phyloP scores from a whole-genome alignment of 2,329 filamentous ascomycete species.

The Cercospora sojina region DNA sequence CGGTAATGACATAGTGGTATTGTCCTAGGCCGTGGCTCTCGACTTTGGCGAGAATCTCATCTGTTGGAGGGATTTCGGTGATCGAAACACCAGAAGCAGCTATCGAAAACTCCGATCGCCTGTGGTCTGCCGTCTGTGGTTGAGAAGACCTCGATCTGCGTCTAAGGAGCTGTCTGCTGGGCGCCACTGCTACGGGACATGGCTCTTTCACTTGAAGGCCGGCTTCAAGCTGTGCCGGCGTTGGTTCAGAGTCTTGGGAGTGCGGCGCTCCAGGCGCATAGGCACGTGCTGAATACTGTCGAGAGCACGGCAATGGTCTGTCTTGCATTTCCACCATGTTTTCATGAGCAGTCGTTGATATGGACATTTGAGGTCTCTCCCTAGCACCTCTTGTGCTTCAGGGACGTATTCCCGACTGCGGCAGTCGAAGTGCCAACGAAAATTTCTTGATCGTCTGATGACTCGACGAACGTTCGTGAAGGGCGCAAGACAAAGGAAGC shows the following conservation, averaged over 20 bases:
- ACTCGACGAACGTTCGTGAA: not conserved
- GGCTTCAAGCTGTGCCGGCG: slow-evolving; percentile 10
- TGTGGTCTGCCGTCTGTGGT: not conserved
- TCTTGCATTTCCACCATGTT: not conserved
- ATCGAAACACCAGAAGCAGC: slow-evolving; percentile 13
- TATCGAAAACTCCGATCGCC: slow-evolving; percentile 3
- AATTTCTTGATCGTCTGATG: not conserved
- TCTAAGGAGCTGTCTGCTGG: not conserved
- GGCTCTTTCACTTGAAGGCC: slow-evolving; percentile 2
- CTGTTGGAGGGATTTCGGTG: slow-evolving; percentile 6
- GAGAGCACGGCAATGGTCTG: not conserved
- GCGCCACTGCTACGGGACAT: slow-evolving; percentile 1
- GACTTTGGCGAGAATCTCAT: slow-evolving; percentile 3
- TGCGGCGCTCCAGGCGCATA: slow-evolving; percentile 5
- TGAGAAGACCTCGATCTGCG: not conserved
- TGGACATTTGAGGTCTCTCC: not conserved
- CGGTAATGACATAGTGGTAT: slow-evolving; percentile 1
- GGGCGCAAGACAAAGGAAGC: not conserved
- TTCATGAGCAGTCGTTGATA: not conserved
- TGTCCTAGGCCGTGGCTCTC: slow-evolving; percentile 12
- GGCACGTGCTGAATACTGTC: slow-evolving; percentile 3
- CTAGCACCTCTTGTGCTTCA: not conserved
- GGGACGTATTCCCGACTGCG: not conserved
- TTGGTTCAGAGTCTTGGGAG: not conserved
- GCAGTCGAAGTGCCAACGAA: not conserved